Evolutionary conservation across 352 stramenopile species (phyloP).

Genomic region (Phytophthora sp.): DNA sequence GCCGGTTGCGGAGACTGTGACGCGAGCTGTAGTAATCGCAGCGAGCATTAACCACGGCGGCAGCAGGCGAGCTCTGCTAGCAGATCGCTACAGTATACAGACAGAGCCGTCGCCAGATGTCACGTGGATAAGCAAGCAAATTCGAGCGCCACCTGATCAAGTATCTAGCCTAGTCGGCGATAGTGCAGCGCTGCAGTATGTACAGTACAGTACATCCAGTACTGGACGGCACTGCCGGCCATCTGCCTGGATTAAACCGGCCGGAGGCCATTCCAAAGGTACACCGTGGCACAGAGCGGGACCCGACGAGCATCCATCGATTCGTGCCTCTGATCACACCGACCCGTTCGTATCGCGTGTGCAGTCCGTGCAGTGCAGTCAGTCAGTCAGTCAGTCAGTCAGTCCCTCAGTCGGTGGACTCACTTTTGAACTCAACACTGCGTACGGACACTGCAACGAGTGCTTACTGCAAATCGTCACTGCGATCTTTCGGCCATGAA

Average conservation of each 20-base stretch:
- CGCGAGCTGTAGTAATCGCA: constrained; percentile 16
- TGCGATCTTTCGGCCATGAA: neutral
- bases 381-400: no score
- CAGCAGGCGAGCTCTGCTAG: constrained; percentile 7
- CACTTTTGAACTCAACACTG: constrained; percentile 36
- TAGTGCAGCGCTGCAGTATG: no score
- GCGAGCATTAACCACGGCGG: neutral
- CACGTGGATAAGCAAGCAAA: constrained; percentile 2
- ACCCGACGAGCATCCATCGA: constrained; percentile 16
- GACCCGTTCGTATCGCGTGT: constrained; percentile 18
- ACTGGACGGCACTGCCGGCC: no score
- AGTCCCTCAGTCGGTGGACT: neutral
- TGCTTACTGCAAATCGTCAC: no score
- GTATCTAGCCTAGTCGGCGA: no score
- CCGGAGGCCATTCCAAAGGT: constrained; percentile 18
- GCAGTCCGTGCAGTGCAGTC: neutral
- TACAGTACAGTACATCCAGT: no score
- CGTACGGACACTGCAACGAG: neutral
- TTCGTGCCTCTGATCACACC: constrained; percentile 21
- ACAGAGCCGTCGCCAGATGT: constrained; percentile 19
- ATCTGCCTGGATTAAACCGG: no score
- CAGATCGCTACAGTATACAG: neutral
- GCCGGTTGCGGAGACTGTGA: constrained; percentile 12
- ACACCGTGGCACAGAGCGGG: constrained; percentile 14
- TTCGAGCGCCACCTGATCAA: neutral